Conservation (phyloP, 495 filamentous ascomycete genomes). For the Pseudomonodictys pantanalensis region DNA sequence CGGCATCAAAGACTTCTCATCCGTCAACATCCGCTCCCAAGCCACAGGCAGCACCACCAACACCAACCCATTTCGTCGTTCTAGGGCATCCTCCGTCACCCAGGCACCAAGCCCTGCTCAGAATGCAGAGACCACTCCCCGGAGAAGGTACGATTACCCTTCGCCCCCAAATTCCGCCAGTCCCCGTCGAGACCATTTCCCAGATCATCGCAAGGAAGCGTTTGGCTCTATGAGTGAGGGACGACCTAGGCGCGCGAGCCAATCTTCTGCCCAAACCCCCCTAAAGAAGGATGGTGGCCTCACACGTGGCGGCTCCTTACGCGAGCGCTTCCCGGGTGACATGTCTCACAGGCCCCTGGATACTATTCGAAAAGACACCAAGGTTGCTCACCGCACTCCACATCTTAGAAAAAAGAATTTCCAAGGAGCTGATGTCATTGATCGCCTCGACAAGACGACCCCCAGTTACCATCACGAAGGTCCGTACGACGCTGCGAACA, state of each 20-base stretch:
- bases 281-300: conserved; percentile 9
- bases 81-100: conserved; percentile 27
- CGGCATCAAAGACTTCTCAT: conserved; percentile 17
- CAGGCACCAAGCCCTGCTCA: conserved; percentile 32
- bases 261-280: conserved; percentile 4
- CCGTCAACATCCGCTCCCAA: conserved; percentile 19
- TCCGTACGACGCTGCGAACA: conserved; percentile 80
- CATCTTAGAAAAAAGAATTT: conserved; percentile 62
- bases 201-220: conserved; percentile 35
- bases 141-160: conserved; percentile 24
- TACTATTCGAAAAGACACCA: conserved; percentile 55
- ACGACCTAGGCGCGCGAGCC: conserved; percentile 29
- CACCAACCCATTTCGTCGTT: conserved; percentile 41
- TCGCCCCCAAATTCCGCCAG: conserved; percentile 35
- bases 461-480: conserved; percentile 84
- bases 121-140: conserved; percentile 28
- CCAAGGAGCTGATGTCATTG: conserved; percentile 74
- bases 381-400: conserved; percentile 58
- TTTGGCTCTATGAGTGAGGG: conserved; percentile 32
- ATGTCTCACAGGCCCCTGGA: conserved; percentile 62
- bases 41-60: conserved; percentile 32
- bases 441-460: conserved; percentile 65
- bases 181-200: conserved; percentile 38
- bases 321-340: conserved; percentile 58
- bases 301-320: conserved; percentile 52